Conservation (phyloP, 2,329 filamentous ascomycete species). For the Didymellaceae sp. region DNA sequence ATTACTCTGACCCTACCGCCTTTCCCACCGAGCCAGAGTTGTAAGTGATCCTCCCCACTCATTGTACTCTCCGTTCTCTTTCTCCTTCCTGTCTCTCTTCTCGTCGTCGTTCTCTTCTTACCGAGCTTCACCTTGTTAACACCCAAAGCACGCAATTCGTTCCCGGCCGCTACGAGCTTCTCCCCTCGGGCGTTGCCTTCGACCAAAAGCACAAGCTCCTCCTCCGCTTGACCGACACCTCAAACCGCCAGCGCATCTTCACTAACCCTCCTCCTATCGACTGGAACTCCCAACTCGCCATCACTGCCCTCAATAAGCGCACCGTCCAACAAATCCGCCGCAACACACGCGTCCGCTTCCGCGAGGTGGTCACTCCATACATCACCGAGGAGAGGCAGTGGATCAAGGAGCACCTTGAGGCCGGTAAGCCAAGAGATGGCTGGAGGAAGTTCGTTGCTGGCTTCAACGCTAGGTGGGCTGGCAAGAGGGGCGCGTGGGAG, state of each 20-base stretch:
- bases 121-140: background rate
- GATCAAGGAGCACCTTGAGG: constrained; percentile 29
- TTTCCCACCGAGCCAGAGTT: constrained; percentile 29
- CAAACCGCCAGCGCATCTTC: constrained; percentile 31
- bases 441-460: constrained; percentile 34
- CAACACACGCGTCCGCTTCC: constrained; percentile 34
- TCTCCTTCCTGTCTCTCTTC: background rate
- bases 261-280: constrained; percentile 36
- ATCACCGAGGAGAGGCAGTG: constrained; percentile 31
- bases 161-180: constrained; percentile 36
- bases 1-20: constrained; percentile 15
- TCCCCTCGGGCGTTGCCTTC: constrained; percentile 24
- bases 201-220: constrained; percentile 41
- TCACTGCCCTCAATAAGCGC: constrained; percentile 40
- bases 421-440: constrained; percentile 30
- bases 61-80: background rate
- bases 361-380: constrained; percentile 31
- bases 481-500: constrained; percentile 17
- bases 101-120: background rate
- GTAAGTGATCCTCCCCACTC: background rate
- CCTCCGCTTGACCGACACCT: constrained; percentile 32
- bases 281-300: constrained; percentile 35
- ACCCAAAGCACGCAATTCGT: constrained; percentile 29
- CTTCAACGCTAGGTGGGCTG: constrained; percentile 35
- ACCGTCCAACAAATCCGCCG: constrained; percentile 41